Conservation (phyloP, 2,329 filamentous ascomycete species). For the Alternaria longipes region DNA sequence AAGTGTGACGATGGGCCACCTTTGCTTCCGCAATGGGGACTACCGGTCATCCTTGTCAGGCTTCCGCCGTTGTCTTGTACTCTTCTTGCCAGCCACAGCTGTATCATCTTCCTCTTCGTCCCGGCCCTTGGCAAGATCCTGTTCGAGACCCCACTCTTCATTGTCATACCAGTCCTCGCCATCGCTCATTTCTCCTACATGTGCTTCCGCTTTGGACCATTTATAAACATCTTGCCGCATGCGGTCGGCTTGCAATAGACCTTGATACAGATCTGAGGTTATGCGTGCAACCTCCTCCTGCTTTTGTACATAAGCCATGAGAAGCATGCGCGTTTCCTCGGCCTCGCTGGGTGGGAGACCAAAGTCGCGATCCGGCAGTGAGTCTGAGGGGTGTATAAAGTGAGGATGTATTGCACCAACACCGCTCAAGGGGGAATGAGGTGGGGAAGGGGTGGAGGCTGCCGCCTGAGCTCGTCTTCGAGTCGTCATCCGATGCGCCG, state of each 20-base stretch:
- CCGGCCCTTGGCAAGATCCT: slow-evolving; percentile 81
- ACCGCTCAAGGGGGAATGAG: slow-evolving; percentile 57
- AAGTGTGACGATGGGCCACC: neutral
- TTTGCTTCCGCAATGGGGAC: slow-evolving; percentile 1
- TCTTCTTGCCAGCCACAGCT: slow-evolving; percentile 59
- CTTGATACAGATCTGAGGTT: slow-evolving; percentile 72
- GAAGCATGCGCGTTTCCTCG: slow-evolving; percentile 76
- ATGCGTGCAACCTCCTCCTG: slow-evolving; percentile 84
- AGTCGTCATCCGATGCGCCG: slow-evolving; percentile 64
- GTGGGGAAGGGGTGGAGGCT: slow-evolving; percentile 49
- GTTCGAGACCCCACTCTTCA: slow-evolving; percentile 78
- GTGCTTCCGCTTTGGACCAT: slow-evolving; percentile 81
- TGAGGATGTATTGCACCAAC: slow-evolving; percentile 75
- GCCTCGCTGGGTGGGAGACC: slow-evolving; percentile 78
- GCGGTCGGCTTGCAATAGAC: slow-evolving; percentile 76
- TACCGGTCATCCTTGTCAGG: slow-evolving; percentile 51
- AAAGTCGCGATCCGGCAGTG: slow-evolving; percentile 73
- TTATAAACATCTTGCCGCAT: slow-evolving; percentile 75
- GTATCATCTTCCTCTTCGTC: slow-evolving; percentile 80
- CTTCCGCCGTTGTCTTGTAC: slow-evolving; percentile 53
- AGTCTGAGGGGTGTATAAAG: slow-evolving; percentile 71
- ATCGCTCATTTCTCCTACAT: slow-evolving; percentile 81
- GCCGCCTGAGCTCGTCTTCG: slow-evolving; percentile 62
- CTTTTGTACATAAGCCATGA: slow-evolving; percentile 83
- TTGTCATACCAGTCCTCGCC: slow-evolving; percentile 90